Base-by-base conservation (phyloP, 1,284 basidiomycete species). In the Austroboletus novae-zelandiae region DNA sequence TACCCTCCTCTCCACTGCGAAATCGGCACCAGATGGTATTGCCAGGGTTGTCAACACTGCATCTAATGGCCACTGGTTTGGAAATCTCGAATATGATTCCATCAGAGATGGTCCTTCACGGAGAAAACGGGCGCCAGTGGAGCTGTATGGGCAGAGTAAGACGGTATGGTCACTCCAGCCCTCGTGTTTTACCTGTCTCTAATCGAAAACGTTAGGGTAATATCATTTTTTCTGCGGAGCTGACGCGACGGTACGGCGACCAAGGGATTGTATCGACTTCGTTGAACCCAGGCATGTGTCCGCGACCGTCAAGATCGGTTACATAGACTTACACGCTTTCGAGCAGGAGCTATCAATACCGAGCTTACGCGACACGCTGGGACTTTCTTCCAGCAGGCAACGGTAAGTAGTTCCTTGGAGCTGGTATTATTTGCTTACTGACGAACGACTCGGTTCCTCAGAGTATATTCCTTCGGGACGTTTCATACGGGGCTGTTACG, bases 401-500 rank as follows among this genome's bases (percentile, higher is more conserved):
- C 17, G 2, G 58, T 58, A 48, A 9, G 60, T 29, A 39, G 9
- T n/a, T 27, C 27, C 14, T 34, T 14, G 1, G 3, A 3, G 2
- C 17, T 5, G 4, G 11, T 8, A 15, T 9, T 9, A 25, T 40
- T 20, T 39, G 6, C 9, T 20, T 23, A 9, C 7, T 14, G 18
- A 39, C 3, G 25, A 23, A n/a, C 27, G 25, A 2, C 10, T 29
- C 15, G 9, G 14, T 37, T 13, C 9, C n/a, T 11, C 29, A 60
- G 57, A 27, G 5, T 13, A 6, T 31, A 14, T 23, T 61, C 14
- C 45, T 68, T 2, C 61, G 59, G 32, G 63, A 68, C 30, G 52
- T 62, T 10, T 56, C 69, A n/a, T 59, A 66, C 23, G 80, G 81
- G 11, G 75, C 75, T 0, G 64, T 81, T 9, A 84, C 77, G 0